phyloP scores from a whole-genome alignment of 225 moss, liverwort and hornwort genomes.

The Takakia lepidozioides region DNA sequence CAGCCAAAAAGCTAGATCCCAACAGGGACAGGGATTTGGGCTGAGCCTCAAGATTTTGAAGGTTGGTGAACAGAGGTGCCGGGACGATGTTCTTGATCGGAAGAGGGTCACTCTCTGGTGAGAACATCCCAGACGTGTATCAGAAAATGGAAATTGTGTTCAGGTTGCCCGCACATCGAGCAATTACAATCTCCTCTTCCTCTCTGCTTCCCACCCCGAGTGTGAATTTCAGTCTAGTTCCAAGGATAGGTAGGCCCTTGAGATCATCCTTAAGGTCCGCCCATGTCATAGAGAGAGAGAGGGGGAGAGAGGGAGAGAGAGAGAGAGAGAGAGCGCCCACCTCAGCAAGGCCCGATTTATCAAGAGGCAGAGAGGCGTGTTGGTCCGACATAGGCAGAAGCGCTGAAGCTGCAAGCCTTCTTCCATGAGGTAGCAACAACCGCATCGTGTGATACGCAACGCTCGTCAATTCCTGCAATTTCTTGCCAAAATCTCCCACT shows the following conservation, averaged over 20 bases:
- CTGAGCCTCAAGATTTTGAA: no score
- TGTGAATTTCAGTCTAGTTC: background rate
- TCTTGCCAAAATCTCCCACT: constrained; percentile 55
- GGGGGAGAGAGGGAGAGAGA: background rate
- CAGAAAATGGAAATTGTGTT: no score
- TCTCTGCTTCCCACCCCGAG: background rate
- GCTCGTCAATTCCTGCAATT: constrained; percentile 64
- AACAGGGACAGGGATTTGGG: no score
- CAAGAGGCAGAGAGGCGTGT: constrained; percentile 28
- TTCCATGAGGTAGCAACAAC: constrained; percentile 58
- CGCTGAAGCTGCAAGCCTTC: constrained; percentile 6
- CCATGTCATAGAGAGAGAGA: background rate
- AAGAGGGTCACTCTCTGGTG: no score
- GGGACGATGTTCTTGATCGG: no score
- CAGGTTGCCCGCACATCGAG: no score
- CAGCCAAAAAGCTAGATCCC: no score
- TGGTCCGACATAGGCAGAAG: constrained; percentile 47
- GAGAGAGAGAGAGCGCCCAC: constrained; percentile 9
- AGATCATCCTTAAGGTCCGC: background rate
- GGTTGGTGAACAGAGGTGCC: no score
- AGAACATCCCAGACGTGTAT: no score
- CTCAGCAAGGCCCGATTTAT: constrained; percentile 45
- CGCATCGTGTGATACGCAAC: constrained; percentile 69
- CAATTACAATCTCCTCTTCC: background rate
- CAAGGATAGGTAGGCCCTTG: background rate